Evolutionary conservation across 768 basidiomycete genomes (phyloP).

Genomic region (Psilocybe sp.): DNA sequence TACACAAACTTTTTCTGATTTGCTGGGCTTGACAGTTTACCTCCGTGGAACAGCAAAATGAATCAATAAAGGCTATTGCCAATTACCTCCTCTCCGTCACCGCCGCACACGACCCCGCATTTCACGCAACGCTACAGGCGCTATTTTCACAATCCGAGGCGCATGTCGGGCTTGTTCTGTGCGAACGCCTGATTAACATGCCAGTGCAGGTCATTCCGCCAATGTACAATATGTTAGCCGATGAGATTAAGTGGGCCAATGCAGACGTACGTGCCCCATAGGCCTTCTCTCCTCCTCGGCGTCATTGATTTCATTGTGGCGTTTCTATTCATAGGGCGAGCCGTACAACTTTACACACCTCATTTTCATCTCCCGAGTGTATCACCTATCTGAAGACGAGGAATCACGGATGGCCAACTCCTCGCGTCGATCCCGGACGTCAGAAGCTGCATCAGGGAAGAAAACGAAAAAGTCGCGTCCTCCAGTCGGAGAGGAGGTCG

Average conservation of each 20-base stretch:
- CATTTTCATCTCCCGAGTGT: constrained; percentile 76
- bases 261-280: constrained; percentile 48
- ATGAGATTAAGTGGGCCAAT: constrained; percentile 76
- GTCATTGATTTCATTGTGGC: not conserved
- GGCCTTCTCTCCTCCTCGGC: not conserved
- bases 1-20: not conserved
- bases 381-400: constrained; percentile 70
- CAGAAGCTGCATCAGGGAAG: constrained; percentile 26
- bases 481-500: constrained; percentile 15
- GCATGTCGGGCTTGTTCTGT: constrained; percentile 81
- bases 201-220: constrained; percentile 91
- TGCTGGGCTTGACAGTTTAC: not conserved
- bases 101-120: constrained; percentile 39
- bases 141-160: constrained; percentile 49
- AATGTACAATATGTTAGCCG: constrained; percentile 85
- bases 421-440: constrained; percentile 10
- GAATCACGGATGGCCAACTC: constrained; percentile 51
- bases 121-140: constrained; percentile 51
- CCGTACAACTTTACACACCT: constrained; percentile 74
- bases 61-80: constrained; percentile 66
- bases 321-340: constrained; percentile 36
- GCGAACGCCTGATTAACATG: constrained; percentile 92
- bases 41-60: constrained; percentile 49
- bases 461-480: constrained; percentile 40
- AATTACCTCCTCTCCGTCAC: constrained; percentile 70